Evolutionary conservation across 1,139 yeast species (phyloP).

Genomic region (Sugiyamaella japonica): DNA sequence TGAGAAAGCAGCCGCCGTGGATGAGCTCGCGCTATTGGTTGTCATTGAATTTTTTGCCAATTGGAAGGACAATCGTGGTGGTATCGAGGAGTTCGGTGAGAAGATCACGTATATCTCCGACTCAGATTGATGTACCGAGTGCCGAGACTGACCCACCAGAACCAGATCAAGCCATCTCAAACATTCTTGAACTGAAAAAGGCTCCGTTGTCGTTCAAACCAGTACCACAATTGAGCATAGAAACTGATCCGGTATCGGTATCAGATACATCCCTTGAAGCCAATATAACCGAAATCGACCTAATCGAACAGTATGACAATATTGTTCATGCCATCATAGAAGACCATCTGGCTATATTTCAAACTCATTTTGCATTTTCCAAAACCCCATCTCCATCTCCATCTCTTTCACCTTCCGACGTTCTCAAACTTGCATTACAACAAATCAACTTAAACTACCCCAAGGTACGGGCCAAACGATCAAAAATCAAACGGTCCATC

Average conservation of each 20-base stretch:
- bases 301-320: conserved; percentile 18
- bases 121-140: too few species aligned
- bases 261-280: not conserved
- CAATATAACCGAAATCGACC: conserved; percentile 4
- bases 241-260: too few species aligned
- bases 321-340: conserved; percentile 16
- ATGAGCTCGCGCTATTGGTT: not conserved
- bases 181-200: too few species aligned
- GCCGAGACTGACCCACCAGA: not conserved
- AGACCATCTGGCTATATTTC: conserved; percentile 15
- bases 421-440: conserved; percentile 8
- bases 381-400: not conserved
- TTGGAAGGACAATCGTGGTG: not conserved
- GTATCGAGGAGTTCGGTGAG: not conserved
- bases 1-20: conserved; percentile 7
- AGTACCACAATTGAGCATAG: too few species aligned
- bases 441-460: conserved; percentile 12
- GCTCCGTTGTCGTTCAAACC: too few species aligned
- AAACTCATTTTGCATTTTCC: conserved; percentile 11
- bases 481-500: conserved; percentile 17
- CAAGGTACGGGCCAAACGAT: conserved; percentile 14
- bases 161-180: not conserved
- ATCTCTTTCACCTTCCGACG: not conserved
- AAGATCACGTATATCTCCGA: not conserved
- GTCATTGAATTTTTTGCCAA: not conserved